phyloP scores from a whole-genome alignment of 1,139 yeast genomes.

The Oligophagozyma castellii region DNA sequence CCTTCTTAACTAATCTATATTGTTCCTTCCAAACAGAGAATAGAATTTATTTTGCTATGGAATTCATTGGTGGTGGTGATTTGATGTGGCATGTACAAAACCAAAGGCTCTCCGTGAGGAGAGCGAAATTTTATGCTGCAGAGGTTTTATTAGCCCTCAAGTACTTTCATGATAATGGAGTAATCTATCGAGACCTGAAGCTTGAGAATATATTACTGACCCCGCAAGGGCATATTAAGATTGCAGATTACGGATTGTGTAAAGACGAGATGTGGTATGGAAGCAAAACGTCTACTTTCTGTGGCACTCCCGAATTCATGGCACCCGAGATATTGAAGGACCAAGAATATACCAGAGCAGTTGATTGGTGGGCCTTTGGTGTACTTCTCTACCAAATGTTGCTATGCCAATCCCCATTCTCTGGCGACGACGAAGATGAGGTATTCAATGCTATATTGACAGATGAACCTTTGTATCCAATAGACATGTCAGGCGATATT shows the following conservation, averaged over 20 bases:
- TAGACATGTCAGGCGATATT: constrained; percentile 94
- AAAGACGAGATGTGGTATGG: constrained; percentile 91
- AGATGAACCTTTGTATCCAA: constrained; percentile 96
- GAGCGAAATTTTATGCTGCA: constrained; percentile 96
- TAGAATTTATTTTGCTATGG: constrained; percentile 96
- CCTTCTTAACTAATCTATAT: constrained; percentile 78
- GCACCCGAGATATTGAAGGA: constrained; percentile 96
- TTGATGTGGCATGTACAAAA: constrained; percentile 98
- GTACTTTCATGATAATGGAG: constrained; percentile 90
- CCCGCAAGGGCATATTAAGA: constrained; percentile 86
- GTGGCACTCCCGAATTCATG: constrained; percentile 99
- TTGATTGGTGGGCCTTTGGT: constrained; percentile 99
- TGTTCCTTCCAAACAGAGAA: constrained; percentile 98
- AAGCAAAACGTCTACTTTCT: constrained; percentile 86
- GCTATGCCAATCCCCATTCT: constrained; percentile 90
- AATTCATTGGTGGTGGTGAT: constrained; percentile 94
- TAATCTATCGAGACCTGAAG: constrained; percentile 91
- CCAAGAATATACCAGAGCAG: constrained; percentile 82
- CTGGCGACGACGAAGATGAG: constrained; percentile 97
- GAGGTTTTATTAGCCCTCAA: constrained; percentile 85
- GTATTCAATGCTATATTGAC: constrained; percentile 94
- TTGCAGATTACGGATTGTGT: constrained; percentile 95
- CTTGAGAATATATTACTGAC: constrained; percentile 85
- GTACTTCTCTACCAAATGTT: constrained; percentile 92
- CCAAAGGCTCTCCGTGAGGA: constrained; percentile 70